Base-by-base conservation (phyloP, 1,139 yeast species). In the Zygosaccharomyces pseudobailii region DNA sequence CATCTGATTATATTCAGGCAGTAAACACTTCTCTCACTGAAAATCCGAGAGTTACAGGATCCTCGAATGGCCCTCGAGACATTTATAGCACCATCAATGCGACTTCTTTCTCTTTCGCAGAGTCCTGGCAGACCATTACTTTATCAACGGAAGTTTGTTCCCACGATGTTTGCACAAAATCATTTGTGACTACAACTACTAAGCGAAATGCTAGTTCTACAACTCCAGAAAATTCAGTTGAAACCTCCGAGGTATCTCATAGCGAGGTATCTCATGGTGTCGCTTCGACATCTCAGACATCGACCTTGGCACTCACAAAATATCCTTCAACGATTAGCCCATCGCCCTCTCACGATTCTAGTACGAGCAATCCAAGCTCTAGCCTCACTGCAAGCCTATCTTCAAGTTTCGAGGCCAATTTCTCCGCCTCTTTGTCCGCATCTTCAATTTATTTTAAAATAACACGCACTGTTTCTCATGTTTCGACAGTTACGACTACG, bases 401-500 rank as follows among this genome's bases (percentile, higher is more conserved):
- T 2, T 41, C 39, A 8, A 25, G 31, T 9, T 19, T 35, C n/a
- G 33, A 32, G 3, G 36, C 32, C 23, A 22, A 10, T 20, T 39
- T 28, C 25, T 10, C 8, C 3, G 4, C 25, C 4, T 7, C 28
- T 24, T 28, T 43, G 9, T 31, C 50, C 6, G 10, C 17, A 9
- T 6, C 41, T 3, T 20, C 36, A n/a, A 32, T 8, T n/a, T 13
- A 9, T 6, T 6, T 19, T 30, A 7, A 4, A 19, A 10, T 30
- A 6, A 30, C 17, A 6, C 17, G 20, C 17, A 20, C 32, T 31
- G 32, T 23, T 10, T 37, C 44, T 9, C 25, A 33, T 6, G 23
- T 43, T 13, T 35, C 43, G 3, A 36, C 47, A 22, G 43, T 42
- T 9, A 51, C 50, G 6, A 49, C 49, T 13, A 47, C 51, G 3